Percentiles rank a stretch among this genome's conserved stretches.
phyloP scores from a whole-genome alignment of 768 basidiomycete species.

The Pleurotus djamor region DNA sequence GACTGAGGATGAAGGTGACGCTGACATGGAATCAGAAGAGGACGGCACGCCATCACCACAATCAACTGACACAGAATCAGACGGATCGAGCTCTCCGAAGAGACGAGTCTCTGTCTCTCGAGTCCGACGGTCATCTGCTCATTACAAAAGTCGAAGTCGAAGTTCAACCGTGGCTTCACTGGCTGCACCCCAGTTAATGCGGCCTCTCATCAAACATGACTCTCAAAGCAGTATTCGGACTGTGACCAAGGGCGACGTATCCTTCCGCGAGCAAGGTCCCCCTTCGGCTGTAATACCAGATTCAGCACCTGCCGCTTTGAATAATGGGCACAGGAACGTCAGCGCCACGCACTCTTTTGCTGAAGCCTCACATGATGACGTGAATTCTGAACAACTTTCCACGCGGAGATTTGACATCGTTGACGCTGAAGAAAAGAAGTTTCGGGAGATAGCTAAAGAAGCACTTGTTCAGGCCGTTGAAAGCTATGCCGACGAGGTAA shows the following conservation, averaged over 20 bases:
- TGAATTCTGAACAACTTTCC: conserved; percentile 20
- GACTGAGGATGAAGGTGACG: conserved; percentile 45
- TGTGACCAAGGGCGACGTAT: conserved; percentile 55
- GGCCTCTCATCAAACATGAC: conserved; percentile 38
- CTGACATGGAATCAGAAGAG: conserved; percentile 31
- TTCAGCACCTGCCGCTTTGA: background rate
- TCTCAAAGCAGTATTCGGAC: conserved; percentile 74
- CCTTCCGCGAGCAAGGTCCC: conserved; percentile 28
- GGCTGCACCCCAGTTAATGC: conserved; percentile 32
- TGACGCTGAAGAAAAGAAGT: conserved; percentile 47
- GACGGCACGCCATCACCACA: conserved; percentile 63
- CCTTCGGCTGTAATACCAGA: background rate
- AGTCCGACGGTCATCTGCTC: conserved; percentile 27
- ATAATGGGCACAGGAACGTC: conserved; percentile 2
- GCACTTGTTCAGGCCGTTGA: conserved; percentile 57
- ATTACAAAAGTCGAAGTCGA: conserved; percentile 47
- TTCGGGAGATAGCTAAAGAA: conserved; percentile 56
- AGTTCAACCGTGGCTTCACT: conserved; percentile 69
- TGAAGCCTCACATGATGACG: conserved; percentile 7
- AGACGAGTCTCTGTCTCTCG: conserved; percentile 28
- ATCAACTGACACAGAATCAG: conserved; percentile 64
- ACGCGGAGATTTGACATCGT: conserved; percentile 40
- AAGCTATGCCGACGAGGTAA: conserved; percentile 60
- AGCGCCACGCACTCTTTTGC: background rate
- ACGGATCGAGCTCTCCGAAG: conserved; percentile 29